Conservation (phyloP, 2,329 filamentous ascomycete species). For the Coniochaeta pulveracea region DNA sequence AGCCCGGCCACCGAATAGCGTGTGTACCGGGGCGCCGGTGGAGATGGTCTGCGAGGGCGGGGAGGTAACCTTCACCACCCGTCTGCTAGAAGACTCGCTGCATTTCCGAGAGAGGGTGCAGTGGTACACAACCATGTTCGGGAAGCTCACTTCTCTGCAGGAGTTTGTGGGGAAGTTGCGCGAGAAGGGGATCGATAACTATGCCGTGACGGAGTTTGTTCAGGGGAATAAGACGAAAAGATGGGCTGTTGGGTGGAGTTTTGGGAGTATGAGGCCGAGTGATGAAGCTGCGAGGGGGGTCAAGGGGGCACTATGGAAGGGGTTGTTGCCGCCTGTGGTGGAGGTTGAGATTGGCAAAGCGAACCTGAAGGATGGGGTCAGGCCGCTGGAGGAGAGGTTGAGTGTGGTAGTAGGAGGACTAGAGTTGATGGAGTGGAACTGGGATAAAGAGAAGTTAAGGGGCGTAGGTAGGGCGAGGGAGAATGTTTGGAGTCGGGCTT, state of each 20-base stretch:
- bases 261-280: slow-evolving; percentile 52
- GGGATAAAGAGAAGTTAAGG: slow-evolving; percentile 38
- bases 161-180: slow-evolving; percentile 48
- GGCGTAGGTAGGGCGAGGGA: slow-evolving; percentile 54
- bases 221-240: slow-evolving; percentile 69
- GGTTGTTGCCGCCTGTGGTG: slow-evolving; percentile 29
- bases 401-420: slow-evolving; percentile 39
- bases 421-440: slow-evolving; percentile 51
- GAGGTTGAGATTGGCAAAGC: slow-evolving; percentile 32
- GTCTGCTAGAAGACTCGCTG: slow-evolving; percentile 35
- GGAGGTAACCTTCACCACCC: slow-evolving; percentile 86
- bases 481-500: slow-evolving; percentile 71
- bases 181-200: slow-evolving; percentile 56
- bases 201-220: slow-evolving; percentile 68
- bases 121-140: slow-evolving; percentile 91
- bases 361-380: slow-evolving; percentile 28
- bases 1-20: slow-evolving; percentile 54
- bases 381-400: slow-evolving; percentile 21
- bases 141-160: slow-evolving; percentile 62
- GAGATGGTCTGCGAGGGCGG: slow-evolving; percentile 74
- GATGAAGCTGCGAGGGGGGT: slow-evolving; percentile 32
- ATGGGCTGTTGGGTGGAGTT: slow-evolving; percentile 89
- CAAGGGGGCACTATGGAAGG: slow-evolving; percentile 25
- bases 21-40: slow-evolving; percentile 62
- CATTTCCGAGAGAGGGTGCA: slow-evolving; percentile 41